Conservation (phyloP, 1,284 basidiomycete species). For the Ceratobasidium sp. region DNA sequence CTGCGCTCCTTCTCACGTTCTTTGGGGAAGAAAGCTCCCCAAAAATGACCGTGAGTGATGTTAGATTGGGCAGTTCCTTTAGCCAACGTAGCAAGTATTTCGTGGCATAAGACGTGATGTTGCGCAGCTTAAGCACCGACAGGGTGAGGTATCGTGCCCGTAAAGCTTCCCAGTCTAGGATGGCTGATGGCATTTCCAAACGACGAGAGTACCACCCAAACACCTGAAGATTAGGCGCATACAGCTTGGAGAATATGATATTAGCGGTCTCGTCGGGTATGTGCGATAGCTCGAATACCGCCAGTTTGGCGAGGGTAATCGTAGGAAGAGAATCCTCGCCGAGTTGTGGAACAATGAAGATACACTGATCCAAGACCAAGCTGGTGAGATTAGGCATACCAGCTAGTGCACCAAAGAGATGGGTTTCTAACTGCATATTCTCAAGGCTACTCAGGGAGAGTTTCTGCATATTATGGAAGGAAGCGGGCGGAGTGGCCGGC, state of each 20-base stretch:
- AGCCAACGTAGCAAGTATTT: slow-evolving; percentile 15
- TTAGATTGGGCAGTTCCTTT: slow-evolving; percentile 13
- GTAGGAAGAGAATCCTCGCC: background rate
- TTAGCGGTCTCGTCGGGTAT: slow-evolving; percentile 40
- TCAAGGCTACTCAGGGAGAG: slow-evolving; percentile 25
- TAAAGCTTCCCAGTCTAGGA: slow-evolving; percentile 23
- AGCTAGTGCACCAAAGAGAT: slow-evolving; percentile 21
- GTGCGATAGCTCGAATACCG: slow-evolving; percentile 5
- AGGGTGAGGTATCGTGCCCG: background rate
- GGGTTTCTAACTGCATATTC: slow-evolving; percentile 32
- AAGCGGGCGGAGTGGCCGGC: background rate
- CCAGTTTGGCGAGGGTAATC: slow-evolving; percentile 7
- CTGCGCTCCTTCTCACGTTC: slow-evolving; percentile 15
- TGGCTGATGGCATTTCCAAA: slow-evolving; percentile 8
- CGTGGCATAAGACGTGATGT: slow-evolving; percentile 29
- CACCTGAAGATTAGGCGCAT: slow-evolving; percentile 17
- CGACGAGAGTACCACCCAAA: slow-evolving; percentile 10
- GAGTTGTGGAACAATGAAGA: slow-evolving; percentile 4
- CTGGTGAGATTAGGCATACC: slow-evolving; percentile 27
- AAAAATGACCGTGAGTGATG: slow-evolving; percentile 2
- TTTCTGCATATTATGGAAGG: background rate
- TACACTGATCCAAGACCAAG: slow-evolving; percentile 29
- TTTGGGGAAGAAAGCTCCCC: slow-evolving; percentile 10
- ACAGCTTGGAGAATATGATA: slow-evolving; percentile 8
- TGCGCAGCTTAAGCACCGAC: slow-evolving; percentile 3